phyloP scores from a whole-genome alignment of 192 early-diverging fungal genomes.

The Coemansia erecta region DNA sequence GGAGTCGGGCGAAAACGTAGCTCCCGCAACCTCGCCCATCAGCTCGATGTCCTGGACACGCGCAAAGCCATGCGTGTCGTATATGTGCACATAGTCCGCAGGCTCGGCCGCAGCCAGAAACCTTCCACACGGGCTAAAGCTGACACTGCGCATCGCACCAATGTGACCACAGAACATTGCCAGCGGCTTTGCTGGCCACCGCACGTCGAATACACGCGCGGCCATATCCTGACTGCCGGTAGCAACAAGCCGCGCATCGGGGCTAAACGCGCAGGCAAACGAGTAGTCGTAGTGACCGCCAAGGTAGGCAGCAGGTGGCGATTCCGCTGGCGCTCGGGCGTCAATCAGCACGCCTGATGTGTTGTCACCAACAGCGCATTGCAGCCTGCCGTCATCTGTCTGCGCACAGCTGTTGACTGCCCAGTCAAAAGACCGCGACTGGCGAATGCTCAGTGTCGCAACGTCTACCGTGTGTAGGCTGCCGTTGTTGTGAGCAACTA shows the following conservation, averaged over 20 bases:
- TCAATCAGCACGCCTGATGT: slow-evolving; percentile 30
- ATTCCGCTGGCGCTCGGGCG: slow-evolving; percentile 10
- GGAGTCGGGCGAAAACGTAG: slow-evolving; percentile 46
- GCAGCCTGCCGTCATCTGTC: slow-evolving; percentile 19
- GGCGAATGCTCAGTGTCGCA: background rate
- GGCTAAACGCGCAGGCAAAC: slow-evolving; percentile 47
- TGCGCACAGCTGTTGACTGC: slow-evolving; percentile 45
- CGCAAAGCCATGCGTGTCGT: slow-evolving; percentile 20
- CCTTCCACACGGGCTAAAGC: slow-evolving; percentile 39
- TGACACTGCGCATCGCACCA: slow-evolving; percentile 43
- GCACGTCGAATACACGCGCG: slow-evolving; percentile 47
- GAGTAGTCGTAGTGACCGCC: slow-evolving; percentile 45
- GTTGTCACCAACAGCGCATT: slow-evolving; percentile 50
- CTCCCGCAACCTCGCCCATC: slow-evolving; percentile 51
- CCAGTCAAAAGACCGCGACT: slow-evolving; percentile 22
- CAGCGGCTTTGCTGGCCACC: slow-evolving; percentile 26
- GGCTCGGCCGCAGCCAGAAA: slow-evolving; percentile 48
- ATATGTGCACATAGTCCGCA: slow-evolving; percentile 51
- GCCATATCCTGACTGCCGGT: slow-evolving; percentile 54
- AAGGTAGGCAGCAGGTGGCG: slow-evolving; percentile 12
- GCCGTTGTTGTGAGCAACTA: slow-evolving; percentile 37
- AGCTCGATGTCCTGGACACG: slow-evolving; percentile 41
- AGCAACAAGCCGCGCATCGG: slow-evolving; percentile 42
- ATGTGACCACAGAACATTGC: slow-evolving; percentile 35
- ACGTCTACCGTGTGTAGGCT: slow-evolving; percentile 21